Conservation (phyloP, 2,329 filamentous ascomycete species). For the Talaromyces islandicus region DNA sequence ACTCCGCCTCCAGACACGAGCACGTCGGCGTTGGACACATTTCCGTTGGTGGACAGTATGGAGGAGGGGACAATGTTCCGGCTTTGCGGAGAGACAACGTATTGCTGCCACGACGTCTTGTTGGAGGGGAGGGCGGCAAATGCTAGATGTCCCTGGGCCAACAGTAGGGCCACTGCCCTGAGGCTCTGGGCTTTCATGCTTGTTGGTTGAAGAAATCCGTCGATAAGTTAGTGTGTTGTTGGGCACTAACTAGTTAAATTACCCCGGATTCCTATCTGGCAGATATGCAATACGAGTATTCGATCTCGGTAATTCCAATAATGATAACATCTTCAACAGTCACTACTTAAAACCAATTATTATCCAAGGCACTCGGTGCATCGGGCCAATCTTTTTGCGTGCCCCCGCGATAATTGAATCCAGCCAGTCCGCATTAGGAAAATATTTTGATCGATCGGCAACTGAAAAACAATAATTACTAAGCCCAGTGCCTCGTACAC, state of each 20-base stretch:
- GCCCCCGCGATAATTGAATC: background rate
- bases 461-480: background rate
- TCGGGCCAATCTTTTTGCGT: background rate
- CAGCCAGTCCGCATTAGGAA: background rate
- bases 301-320: background rate
- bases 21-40: background rate
- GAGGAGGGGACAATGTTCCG: background rate
- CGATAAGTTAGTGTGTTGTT: background rate
- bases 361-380: background rate
- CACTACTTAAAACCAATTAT: background rate
- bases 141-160: background rate
- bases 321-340: background rate
- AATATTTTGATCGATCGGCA: background rate
- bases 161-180: background rate
- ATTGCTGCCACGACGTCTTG: constrained; percentile 1
- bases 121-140: background rate
- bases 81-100: background rate
- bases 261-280: background rate
- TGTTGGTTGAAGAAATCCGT: background rate
- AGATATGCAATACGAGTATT: background rate
- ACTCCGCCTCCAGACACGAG: background rate
- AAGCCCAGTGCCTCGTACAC: background rate
- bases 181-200: background rate
- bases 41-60: background rate
- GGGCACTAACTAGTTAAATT: no score